Conservation (phyloP, 192 early-diverging fungal species). For the Chytriomyces confervae region DNA sequence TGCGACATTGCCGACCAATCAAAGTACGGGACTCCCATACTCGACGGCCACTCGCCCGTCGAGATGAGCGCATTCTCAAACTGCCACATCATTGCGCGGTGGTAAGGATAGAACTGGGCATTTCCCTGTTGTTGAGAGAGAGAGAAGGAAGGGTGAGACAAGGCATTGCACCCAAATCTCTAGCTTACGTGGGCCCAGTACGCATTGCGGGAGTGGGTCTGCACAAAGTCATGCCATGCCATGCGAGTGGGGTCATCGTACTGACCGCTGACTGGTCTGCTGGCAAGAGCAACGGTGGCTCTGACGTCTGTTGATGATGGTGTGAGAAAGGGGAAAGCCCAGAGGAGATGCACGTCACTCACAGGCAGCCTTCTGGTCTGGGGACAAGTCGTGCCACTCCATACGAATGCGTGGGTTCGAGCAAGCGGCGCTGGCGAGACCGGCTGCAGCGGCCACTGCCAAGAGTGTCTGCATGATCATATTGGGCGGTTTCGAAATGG, state of each 20-base stretch:
- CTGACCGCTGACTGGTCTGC: background rate
- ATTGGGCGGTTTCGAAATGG: background rate
- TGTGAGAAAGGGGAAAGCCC: background rate
- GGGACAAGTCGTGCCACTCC: conserved; percentile 2
- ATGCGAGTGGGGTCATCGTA: conserved; percentile 4
- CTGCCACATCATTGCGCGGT: conserved; percentile 29
- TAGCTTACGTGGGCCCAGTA: background rate
- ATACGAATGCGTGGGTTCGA: conserved; percentile 6
- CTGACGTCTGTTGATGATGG: conserved; percentile 4
- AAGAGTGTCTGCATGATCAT: background rate
- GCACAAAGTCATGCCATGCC: conserved; percentile 6
- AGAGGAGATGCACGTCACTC: background rate
- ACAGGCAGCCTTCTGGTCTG: conserved; percentile 10
- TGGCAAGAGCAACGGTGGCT: background rate
- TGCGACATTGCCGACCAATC: conserved; percentile 27
- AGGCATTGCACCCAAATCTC: background rate
- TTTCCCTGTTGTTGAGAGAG: conserved; percentile 2
- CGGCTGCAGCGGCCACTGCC: background rate
- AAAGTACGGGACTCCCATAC: conserved; percentile 22
- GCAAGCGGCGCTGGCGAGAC: background rate
- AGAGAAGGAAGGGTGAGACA: background rate
- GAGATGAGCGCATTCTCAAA: conserved; percentile 25
- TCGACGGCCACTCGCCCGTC: conserved; percentile 18
- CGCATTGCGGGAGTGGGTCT: background rate
- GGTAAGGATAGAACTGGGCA: conserved; percentile 35